Conservation (phyloP, 164 flowering plant genomes). For the Umbilicus rupestris region DNA sequence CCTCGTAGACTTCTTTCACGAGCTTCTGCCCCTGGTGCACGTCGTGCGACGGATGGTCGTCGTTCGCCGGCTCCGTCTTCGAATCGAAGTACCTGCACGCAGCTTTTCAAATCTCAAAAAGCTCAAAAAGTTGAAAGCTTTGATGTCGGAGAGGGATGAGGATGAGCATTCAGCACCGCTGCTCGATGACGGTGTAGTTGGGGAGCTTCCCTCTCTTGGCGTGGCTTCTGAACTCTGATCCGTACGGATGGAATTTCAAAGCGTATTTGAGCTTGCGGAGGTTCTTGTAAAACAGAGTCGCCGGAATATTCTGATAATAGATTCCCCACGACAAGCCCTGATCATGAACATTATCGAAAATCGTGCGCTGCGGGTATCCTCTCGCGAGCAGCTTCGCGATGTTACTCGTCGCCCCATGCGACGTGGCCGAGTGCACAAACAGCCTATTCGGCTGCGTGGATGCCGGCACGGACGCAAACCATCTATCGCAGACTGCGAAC, state of each 20-base stretch:
- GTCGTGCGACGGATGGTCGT: slow-evolving; percentile 95
- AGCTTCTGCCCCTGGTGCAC: slow-evolving; percentile 78
- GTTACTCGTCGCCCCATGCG: slow-evolving; percentile 46
- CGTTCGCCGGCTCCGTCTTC: slow-evolving; percentile 54
- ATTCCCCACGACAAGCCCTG: slow-evolving; percentile 58
- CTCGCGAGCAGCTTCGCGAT: slow-evolving; percentile 32
- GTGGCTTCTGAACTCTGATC: slow-evolving; percentile 32
- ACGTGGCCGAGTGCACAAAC: slow-evolving; percentile 74
- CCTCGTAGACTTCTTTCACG: slow-evolving; percentile 90
- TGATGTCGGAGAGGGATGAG: too few species aligned
- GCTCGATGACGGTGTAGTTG: slow-evolving; percentile 73
- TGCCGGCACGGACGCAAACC: slow-evolving; percentile 72
- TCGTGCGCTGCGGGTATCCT: slow-evolving; percentile 76
- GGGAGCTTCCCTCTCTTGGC: slow-evolving; percentile 62
- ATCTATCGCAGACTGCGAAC: slow-evolving; percentile 62
- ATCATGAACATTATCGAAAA: slow-evolving; percentile 69
- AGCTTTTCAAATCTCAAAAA: too few species aligned
- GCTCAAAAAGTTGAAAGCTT: too few species aligned
- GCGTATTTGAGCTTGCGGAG: slow-evolving; percentile 64
- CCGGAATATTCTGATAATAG: slow-evolving; percentile 54
- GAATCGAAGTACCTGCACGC: slow-evolving; percentile 21
- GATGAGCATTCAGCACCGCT: slow-evolving; percentile 32
- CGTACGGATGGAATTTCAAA: slow-evolving; percentile 41
- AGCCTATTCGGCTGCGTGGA: slow-evolving; percentile 80
- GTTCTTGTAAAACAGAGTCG: slow-evolving; percentile 66